Base-by-base conservation (phyloP, 164 flowering plant species). In the Pachysandra terminalis region DNA sequence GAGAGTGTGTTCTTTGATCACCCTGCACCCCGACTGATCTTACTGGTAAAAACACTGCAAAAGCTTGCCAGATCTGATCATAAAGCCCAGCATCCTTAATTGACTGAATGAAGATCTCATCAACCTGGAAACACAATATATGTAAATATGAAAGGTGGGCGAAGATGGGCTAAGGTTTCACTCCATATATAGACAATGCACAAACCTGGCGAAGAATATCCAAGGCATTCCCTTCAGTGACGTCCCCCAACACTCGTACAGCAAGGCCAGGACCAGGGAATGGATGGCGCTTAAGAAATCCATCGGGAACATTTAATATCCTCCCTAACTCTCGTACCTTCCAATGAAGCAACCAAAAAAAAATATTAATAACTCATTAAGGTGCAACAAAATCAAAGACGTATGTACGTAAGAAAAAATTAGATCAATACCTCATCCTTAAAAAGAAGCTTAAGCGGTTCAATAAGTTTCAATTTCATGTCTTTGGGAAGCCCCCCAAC, bases 241-340 rank as follows among this genome's bases (percentile, higher is more conserved):
- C 97, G 76, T 96, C 99, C 58, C 99, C 99, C 69, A 85, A 64
- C 61, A 96, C 87, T 68, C 99, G 82, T 5, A 96, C 93, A n/a
- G 96, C 97, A 74, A 96, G 99, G 40, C 99, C 99, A 64, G 99
- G 99, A 28, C 99, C 99, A 59, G 98, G 99, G 73, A 93, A 96
- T 9, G 99, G 99, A 59, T 96, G 99, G 35, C 99, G 90, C 78
- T 86, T 90, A n/a, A 96, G 75, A 78, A 96, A 96, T 61, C 78
- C 80, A 49, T 56, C 80, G 0, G 99, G 99, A 74, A 96, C 96
- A 71, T 87, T 75, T 76, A 96, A 73, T 58, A 96, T 90, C 68
- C 72, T 85, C 48, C 99, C 99, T 55, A 96, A 73, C 69, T 84
- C 87, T 25, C 99, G 91, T 61, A 96, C 99, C 99, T 95, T 57